These are phyloP conservation scores for Paracoccidioides brasiliensis DNA, from an alignment of 2,329 filamentous ascomycete genomes.

Conservation along the genomic window DNA sequence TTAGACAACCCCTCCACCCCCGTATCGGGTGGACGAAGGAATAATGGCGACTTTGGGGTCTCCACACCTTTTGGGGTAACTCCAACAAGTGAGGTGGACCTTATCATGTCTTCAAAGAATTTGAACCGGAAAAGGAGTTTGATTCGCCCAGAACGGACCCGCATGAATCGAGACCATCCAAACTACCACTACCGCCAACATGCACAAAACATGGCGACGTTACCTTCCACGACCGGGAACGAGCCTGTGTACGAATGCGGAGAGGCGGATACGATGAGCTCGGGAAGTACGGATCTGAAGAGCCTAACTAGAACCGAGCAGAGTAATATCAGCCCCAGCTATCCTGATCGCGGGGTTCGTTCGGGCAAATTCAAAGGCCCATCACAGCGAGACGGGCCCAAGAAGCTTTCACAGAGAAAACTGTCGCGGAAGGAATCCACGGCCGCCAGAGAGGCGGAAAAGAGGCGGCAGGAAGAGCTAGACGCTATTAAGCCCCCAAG, in stretches of 20 bases:
- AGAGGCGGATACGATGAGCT: slow-evolving; percentile 39
- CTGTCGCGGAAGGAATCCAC: slow-evolving; percentile 50
- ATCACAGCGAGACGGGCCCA: slow-evolving; percentile 1
- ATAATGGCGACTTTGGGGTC: slow-evolving; percentile 8
- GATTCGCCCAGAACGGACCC: slow-evolving; percentile 74
- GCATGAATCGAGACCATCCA: slow-evolving; percentile 74
- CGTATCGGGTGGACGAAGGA: slow-evolving; percentile 25
- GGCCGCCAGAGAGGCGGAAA: slow-evolving; percentile 43
- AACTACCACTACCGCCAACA: slow-evolving; percentile 95
- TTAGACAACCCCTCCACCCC: slow-evolving; percentile 23
- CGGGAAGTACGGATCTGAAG: slow-evolving; percentile 50
- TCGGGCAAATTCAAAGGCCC: slow-evolving; percentile 18
- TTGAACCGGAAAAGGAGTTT: slow-evolving; percentile 69
- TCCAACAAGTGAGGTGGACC: slow-evolving; percentile 37
- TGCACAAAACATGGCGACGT: slow-evolving; percentile 79
- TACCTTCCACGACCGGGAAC: slow-evolving; percentile 84
- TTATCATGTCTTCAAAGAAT: slow-evolving; percentile 39
- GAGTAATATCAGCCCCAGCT: slow-evolving; percentile 8
- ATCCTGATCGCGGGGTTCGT: slow-evolving; percentile 18
- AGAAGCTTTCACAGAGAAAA: slow-evolving; percentile 41
- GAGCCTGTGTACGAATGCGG: slow-evolving; percentile 68
- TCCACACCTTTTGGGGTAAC: slow-evolving; percentile 34
- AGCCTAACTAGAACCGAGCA: slow-evolving; percentile 20
- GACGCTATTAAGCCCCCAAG: slow-evolving; percentile 64
- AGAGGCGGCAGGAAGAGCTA: slow-evolving; percentile 43